Conservation (phyloP, 2,329 filamentous ascomycete genomes). For the Fusarium nurragi region DNA sequence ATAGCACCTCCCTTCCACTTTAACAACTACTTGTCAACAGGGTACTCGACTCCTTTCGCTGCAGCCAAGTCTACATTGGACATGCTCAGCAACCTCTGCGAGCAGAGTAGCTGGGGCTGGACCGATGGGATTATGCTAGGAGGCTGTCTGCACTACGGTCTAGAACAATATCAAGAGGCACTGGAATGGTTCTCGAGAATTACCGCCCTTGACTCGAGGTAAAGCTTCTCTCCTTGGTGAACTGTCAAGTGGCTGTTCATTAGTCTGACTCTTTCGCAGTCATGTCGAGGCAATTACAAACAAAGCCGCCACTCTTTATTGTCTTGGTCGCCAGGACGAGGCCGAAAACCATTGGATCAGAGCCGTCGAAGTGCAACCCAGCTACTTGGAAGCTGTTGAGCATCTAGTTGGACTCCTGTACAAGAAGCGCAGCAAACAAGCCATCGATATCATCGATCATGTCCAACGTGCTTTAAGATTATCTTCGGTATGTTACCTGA, state of each 20-base stretch:
- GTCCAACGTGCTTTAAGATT: conserved; percentile 78
- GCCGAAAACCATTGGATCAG: conserved; percentile 86
- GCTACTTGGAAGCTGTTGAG: conserved; percentile 94
- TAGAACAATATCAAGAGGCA: conserved; percentile 84
- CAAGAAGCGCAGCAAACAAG: conserved; percentile 82
- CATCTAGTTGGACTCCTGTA: conserved; percentile 91
- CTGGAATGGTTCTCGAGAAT: conserved; percentile 78
- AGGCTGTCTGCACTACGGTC: conserved; percentile 89
- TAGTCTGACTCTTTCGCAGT: conserved; percentile 56
- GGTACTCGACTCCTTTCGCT: conserved; percentile 54
- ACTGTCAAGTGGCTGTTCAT: conserved; percentile 46
- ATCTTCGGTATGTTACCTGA: conserved; percentile 20
- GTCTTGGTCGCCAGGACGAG: conserved; percentile 82
- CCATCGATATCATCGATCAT: conserved; percentile 85
- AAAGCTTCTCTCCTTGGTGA: conserved; percentile 45
- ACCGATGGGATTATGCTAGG: conserved; percentile 91
- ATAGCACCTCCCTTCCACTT: conserved; percentile 19
- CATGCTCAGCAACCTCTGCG: conserved; percentile 77
- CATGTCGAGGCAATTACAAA: conserved; percentile 96
- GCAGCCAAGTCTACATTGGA: conserved; percentile 74
- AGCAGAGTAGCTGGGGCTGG: conserved; percentile 87
- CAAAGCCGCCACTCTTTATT: conserved; percentile 86
- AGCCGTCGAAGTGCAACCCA: conserved; percentile 84
- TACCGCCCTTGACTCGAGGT: conserved; percentile 65
- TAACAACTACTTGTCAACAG: conserved; percentile 22